Evolutionary conservation across 495 filamentous ascomycete species (phyloP), one percentile per base, ranked within the genome.

Genomic region (Aspergillus taichungensis): DNA sequence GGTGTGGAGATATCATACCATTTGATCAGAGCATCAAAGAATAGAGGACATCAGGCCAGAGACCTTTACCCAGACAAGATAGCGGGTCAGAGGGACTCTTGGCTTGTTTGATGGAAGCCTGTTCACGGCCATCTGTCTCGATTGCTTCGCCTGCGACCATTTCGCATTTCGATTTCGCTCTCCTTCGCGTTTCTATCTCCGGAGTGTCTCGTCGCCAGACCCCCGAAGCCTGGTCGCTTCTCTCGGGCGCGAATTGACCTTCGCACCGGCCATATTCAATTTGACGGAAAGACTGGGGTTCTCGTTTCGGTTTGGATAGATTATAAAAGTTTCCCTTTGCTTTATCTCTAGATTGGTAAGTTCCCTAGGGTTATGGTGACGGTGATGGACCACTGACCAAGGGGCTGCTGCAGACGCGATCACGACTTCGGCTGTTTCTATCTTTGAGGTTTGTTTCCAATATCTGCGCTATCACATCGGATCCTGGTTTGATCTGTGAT

Each of bases 181-280:
- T 44, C 38, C 34, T 40, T 12, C 41, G 41, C 50, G 18, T 34
- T 34, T 11, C 42, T 28, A 43, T 18, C 47, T 46, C 39, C 14
- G 12, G 18, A 24, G 18, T 24, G 2, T 24, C 18, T 24, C 18
- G 18, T 24, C 4, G 18, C 18, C 18, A 24, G 18, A 24, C 18
- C 18, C 18, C 18, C 18, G 56, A 57, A 57, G 60, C 60, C 56
- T 62, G 62, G 65, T 64, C 59, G 61, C 64, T 63, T 60, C 54
- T 44, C 37, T 48, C 43, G 38, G 44, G 44, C 40, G 35, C 47
- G 53, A 53, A 45, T 30, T 14, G 43, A 32, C n/a, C 28, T 31
- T 42, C 49, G 24, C 36, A 33, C 34, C 51, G 36, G 37, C 43
- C 34, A 45, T 39, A 30, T 47, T 31, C 47, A 44, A 48, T 53